Evolutionary conservation across 2,329 filamentous ascomycete species (phyloP), one percentile per base, ranked within the genome.

Genomic region (Ophiosphaerella narmari): DNA sequence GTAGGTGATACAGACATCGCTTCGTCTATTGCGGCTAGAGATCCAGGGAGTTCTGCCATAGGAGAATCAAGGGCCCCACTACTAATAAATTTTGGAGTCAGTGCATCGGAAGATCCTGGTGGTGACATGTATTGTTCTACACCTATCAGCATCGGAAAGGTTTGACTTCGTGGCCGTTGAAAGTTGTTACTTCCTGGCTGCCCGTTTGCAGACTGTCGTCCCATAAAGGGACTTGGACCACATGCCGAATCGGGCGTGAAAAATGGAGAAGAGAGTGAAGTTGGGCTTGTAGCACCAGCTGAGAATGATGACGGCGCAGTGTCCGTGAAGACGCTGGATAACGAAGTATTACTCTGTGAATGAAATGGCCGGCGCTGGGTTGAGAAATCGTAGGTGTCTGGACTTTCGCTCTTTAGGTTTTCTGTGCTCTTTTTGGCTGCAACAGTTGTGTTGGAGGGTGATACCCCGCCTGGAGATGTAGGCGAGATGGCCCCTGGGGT

Each of bases 151-250:
- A 87, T 85, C 1, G 91, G 90, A 56, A 96, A 91, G 0, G 91
- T 96, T 72, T 95, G 91, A 70, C 90, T 94, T 65, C 91, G 82
- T n/a, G 89, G 90, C 48, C 90, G 82, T 62, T 88, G 87, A 58
- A 87, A 85, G 62, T 84, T 84, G 45, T 78, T 75, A 48, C 74
- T 75, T 37, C 74, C 71, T 34, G 75, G 77, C 46, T 77, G 76
- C 32, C 78, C 76, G 50, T 77, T 78, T 23, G 77, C 75, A 39
- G 59, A 49, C 55, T 82, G 79, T 48, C 78, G 78, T 21, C 80
- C 77, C 49, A 82, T 77, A 67, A 92, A 94, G 1, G 85, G 82
- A 45, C 86, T 75, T 4, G 76, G 72, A n/a, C 76, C 69, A 43
- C 81, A 80, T 50, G 85, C 86, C 11, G 86, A 81, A 57, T 94